phyloP scores from a whole-genome alignment of 352 stramenopile species.

The Globisporangium yorkense region DNA sequence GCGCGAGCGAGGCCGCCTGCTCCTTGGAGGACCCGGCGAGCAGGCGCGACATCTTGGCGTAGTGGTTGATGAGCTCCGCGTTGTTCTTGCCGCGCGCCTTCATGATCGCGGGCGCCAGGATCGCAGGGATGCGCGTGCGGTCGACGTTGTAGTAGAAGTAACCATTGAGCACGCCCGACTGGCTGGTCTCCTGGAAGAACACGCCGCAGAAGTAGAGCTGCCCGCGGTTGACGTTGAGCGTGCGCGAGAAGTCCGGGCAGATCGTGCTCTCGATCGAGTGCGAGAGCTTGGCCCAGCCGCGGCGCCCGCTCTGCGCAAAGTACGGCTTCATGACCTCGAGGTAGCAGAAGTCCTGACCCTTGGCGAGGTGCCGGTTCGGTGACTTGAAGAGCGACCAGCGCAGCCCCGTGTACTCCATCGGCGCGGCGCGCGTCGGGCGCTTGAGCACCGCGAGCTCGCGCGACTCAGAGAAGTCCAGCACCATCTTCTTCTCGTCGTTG shows the following conservation, averaged over 20 bases:
- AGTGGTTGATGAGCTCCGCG: conserved; percentile 61
- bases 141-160: conserved; percentile 65
- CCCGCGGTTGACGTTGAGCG: conserved; percentile 39
- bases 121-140: conserved; percentile 26
- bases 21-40: conserved; percentile 27
- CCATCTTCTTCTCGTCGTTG: conserved; percentile 56
- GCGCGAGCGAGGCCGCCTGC: conserved; percentile 23
- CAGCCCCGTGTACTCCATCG: conserved; percentile 53
- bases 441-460: conserved; percentile 46
- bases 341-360: conserved; percentile 72
- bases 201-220: conserved; percentile 58
- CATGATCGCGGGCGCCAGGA: conserved; percentile 45
- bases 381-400: conserved; percentile 68
- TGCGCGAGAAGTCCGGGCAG: conserved; percentile 42
- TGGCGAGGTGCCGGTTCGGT: conserved; percentile 43
- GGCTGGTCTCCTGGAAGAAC: conserved; percentile 60
- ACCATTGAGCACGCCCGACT: conserved; percentile 38
- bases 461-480: conserved; percentile 72
- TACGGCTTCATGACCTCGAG: conserved; percentile 70
- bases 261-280: conserved; percentile 66
- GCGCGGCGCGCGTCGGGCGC: conserved; percentile 19
- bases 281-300: conserved; percentile 60
- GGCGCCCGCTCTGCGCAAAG: conserved; percentile 37
- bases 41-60: conserved; percentile 46
- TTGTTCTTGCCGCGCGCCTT: conserved; percentile 57